Base-by-base conservation (phyloP, 1,139 yeast species). In the Yamadazyma oceani region DNA sequence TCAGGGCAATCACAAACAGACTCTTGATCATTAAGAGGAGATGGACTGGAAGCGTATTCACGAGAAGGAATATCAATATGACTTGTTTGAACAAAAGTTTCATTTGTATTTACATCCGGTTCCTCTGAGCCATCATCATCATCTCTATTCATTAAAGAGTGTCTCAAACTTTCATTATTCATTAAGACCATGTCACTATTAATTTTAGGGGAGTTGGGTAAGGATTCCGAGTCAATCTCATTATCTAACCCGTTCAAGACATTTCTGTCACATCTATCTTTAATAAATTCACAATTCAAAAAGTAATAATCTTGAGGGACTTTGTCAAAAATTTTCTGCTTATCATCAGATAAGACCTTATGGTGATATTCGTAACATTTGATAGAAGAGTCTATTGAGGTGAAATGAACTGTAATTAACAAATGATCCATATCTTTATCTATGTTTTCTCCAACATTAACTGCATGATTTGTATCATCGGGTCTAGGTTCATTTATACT, bases 351-450 rank as follows among this genome's bases (percentile, higher is more conserved):
- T 22, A 64, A 53, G 26, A 57, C 49, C 37, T 58, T 57, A 25
- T 49, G 46, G 40, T 56, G 59, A 42, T 47, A 51, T 46, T 71
- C 77, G 41, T 59, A 68, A 26, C 66, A 49, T 39, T 58, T 63
- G 23, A 71, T 66, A 15, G 72, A 66, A 3, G 70, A 48, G 42
- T 69, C 75, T 16, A 71, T 68, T 2, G 72, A 62, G 12, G 65
- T 62, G 41, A 63, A 71, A 47, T 70, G 75, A 11, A 65, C 34
- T 28, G 8, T n/a, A 32, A 12, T 38, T 38, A 32, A 31, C 14
- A 34, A 39, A 19, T 8, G 8, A 19, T 8, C 8, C 21, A 19
- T 19, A 21, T 35, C 35, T 24, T 38, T 45, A 31, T 32, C 36
- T 15, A 14, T 32, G 2, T 21, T 13, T 9, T 38, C 41, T 6